Base-by-base conservation (phyloP, 345 rosid genomes). In the Hibiscus syriacus region DNA sequence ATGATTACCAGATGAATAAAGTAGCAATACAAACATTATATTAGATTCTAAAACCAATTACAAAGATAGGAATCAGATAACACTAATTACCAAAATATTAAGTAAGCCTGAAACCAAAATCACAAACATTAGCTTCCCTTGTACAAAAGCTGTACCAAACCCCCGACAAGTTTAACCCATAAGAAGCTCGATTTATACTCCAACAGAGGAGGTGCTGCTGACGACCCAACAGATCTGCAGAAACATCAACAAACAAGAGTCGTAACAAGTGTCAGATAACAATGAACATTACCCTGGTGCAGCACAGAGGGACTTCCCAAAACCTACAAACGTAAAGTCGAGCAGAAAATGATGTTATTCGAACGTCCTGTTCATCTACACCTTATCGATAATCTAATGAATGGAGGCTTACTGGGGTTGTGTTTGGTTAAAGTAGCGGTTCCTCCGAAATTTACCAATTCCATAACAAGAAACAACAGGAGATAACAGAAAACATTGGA, bases 391-490 rank as follows among this genome's bases (percentile, higher is more conserved):
- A 14, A 43, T 11, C 4, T 3, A 41, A 13, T 6, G n/a, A 14
- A 4, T 14, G n/a, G 52, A 46, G 4, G 14, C 81, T 81, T 86
- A 93, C 98, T 93, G 0, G 98, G 97, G 68, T 93, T 80, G 39
- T 36, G 39, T 36, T 36, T 36, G 11, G n/a, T n/a, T n/a, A n/a
- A n/a, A n/a, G n/a, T n/a, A n/a, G 39, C 39, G 11, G 39, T 36
- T 36, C 39, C 39, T 36, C 39, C 39, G 63, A 90, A 93, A 74
- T 89, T 87, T 34, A 34, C 1, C 39, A 34, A 10, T 34, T 34
- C 8, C 39, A 34, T 1, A 23, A 34, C 11, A 34, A 7, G 36
- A 34, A 34, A 34, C 10, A 34, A 34, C 1, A 7, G 39, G 39
- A 34, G 39, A 34, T 10, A 34, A 34, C 0, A 8, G 39, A 9